Evolutionary conservation across 176 grass and related monocot species (phyloP).

Genomic region (Zea mays): Zm-B73-REFERENCE-NAM-5.0 NC_050098.1:39504501-39505000

Average conservation of each 20-base stretch:
- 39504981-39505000: too few relatives aligned
- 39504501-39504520: not conserved
- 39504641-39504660: not conserved
- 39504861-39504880: too few relatives aligned
- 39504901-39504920: too few relatives aligned
- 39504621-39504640: not conserved
- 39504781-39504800: not conserved
- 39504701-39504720: constrained; percentile 5
- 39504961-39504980: not conserved
- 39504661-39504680: constrained; percentile 16
- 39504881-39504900: too few relatives aligned
- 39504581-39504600: not conserved
- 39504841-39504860: too few relatives aligned
- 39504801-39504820: not conserved
- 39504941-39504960: not conserved
- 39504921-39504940: too few relatives aligned
- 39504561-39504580: constrained; percentile 16
- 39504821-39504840: too few relatives aligned
- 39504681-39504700: constrained; percentile 8
- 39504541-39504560: constrained; percentile 14
- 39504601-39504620: not conserved
- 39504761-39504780: not conserved
- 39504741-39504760: constrained; percentile 26
- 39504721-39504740: not conserved
- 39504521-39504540: not conserved